Percentiles rank a stretch among this genome's conserved stretches.
These are phyloP conservation scores for Aeschynomene evenia DNA, from an alignment of 306 rosid genomes.

Conservation along the genomic window DNA sequence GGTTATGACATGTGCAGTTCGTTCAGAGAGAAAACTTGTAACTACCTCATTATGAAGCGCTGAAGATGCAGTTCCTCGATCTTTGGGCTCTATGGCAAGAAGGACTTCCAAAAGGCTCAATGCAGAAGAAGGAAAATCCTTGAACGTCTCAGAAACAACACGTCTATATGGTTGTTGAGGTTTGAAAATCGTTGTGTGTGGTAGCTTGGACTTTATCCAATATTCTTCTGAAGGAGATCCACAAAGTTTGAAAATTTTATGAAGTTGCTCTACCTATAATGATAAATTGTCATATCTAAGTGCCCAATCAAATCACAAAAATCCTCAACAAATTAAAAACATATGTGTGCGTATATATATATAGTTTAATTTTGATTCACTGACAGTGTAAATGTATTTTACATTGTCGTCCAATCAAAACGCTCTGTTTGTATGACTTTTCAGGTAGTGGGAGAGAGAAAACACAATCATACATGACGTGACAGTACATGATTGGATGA, in stretches of 20 bases:
- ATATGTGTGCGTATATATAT: background rate
- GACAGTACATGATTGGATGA: too few species aligned
- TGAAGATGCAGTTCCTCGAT: slow-evolving; percentile 70
- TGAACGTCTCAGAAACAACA: slow-evolving; percentile 62
- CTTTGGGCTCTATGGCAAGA: slow-evolving; percentile 74
- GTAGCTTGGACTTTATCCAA: slow-evolving; percentile 81
- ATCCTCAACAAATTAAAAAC: slow-evolving; percentile 1
- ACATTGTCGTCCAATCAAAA: too few species aligned
- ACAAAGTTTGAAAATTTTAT: slow-evolving; percentile 88
- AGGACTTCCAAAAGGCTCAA: slow-evolving; percentile 66
- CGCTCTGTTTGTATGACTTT: too few species aligned
- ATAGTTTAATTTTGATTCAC: too few species aligned
- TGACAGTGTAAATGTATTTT: too few species aligned
- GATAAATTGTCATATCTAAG: slow-evolving; percentile 20
- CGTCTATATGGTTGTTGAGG: slow-evolving; percentile 82
- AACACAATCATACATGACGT: too few species aligned
- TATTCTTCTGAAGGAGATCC: slow-evolving; percentile 91
- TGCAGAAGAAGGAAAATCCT: slow-evolving; percentile 60
- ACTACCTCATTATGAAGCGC: slow-evolving; percentile 79
- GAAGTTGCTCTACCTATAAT: slow-evolving; percentile 87
- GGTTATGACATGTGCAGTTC: background rate
- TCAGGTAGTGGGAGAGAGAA: too few species aligned
- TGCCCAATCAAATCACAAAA: slow-evolving; percentile 25
- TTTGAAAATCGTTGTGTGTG: slow-evolving; percentile 77
- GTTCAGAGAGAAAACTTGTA: slow-evolving; percentile 14